Evolutionary conservation across 2,329 filamentous ascomycete genomes (phyloP), one percentile per base, ranked within the genome.

Genomic region (Diaporthe vexans): DNA sequence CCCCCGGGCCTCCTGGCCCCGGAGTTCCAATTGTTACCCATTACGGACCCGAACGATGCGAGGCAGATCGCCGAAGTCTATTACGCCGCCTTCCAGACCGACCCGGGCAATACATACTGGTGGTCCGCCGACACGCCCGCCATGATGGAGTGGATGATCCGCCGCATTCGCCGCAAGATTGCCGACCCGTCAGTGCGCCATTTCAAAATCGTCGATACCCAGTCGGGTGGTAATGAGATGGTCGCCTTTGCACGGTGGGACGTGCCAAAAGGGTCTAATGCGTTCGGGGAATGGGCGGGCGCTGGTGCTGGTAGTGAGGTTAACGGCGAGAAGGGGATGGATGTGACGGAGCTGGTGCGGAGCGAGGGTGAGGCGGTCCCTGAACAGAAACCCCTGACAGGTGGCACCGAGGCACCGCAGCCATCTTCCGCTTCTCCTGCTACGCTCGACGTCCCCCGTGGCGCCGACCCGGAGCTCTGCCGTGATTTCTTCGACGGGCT

Each of bases 91-190:
- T 68, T 68, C 63, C 46, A 54, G 63, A 68, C 63, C 33, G 63
- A 54, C 33, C 63, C 33, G 21, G 48, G 63, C 10, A 68, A 68
- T 15, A 68, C 63, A 15, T 68, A 68, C 63, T 68, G 63, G 63
- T 68, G 63, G 63, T 26, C 63, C 24, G 48, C 63, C 29, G 63
- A 68, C 15, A 68, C n/a, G 48, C 1, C 33, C 33, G 46, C 63
- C 33, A 68, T 68, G 63, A 40, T 68, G 46, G 46, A 68, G 33
- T 68, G 63, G 63, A 54, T 37, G 63, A 17, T 54, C 1, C 48
- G 33, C 48, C 63, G 63, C 29, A 68, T 51, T 33, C 63, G 63
- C 46, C 21, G 33, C 8, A 68, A 68, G 63, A 68, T 68, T 15
- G 21, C 4, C n/a, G 63, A 68, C 48, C 33, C n/a, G 4, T 40